Evolutionary conservation across 805 yeast species (phyloP), one percentile per base, ranked within the genome.

Genomic region (Metschnikowia chrysomelidarum): DNA sequence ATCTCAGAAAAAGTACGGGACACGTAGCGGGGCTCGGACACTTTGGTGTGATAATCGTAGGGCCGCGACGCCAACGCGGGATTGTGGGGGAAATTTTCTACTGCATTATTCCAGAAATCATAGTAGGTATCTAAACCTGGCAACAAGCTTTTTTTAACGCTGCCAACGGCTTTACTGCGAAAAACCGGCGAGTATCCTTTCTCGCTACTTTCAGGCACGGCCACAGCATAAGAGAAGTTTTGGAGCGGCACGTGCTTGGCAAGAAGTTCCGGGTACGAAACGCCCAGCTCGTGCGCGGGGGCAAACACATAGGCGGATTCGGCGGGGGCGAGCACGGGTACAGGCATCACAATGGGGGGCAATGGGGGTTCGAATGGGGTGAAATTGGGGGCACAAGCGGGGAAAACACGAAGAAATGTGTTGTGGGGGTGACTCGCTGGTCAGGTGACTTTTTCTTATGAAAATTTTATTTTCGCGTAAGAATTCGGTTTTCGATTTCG

Each of bases 171-270:
- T 11, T 32, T 34, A 43, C 57, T 76, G 36, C 87, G 60, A 51
- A 68, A 81, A 7, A 74, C 53, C 2, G 75, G 68, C 18, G 83
- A 74, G 53, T 56, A 73, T 5, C 80, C 81, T 2, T 60, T 60
- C 36, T 59, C 50, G 21, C 53, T 51, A 9, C 71, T 43, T 16
- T 64, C 63, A 1, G 75, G 71, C 1, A 75, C 30, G 7, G 69
- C 54, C 12, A 18, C 26, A 2, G 50, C 38, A n/a, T 25, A 7
- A 10, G 34, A 30, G n/a, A 24, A 24, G 23, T 41, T 27, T 6
- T 39, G 40, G 22, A 51, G 31, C 3, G 59, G 59, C 25, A 51
- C n/a, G 31, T 42, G 32, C 19, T 29, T 24, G 12, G 27, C 24
- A 9, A 54, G 15, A 27, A 50, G 7, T 7, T 51, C 43, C 15